These are phyloP conservation scores for Mycena maculata DNA, from an alignment of 768 basidiomycete species.

Conservation along the genomic window DNA sequence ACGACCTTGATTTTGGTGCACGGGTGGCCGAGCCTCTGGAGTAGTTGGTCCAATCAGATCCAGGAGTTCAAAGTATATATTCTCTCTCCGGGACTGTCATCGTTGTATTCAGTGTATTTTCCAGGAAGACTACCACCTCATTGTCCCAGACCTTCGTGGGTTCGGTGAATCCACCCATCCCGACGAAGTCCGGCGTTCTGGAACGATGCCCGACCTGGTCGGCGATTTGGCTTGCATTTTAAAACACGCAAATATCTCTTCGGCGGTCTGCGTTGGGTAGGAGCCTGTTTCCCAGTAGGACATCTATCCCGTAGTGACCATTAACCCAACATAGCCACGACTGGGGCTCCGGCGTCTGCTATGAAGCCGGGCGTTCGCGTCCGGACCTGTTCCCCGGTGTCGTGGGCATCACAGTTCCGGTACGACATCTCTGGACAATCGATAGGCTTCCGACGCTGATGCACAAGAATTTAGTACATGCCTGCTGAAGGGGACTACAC, in stretches of 20 bases:
- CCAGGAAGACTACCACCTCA: constrained; percentile 69
- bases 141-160: constrained; percentile 75
- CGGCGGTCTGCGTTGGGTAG: constrained; percentile 74
- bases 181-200: constrained; percentile 68
- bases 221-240: constrained; percentile 75
- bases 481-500: constrained; percentile 61
- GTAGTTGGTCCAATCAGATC: constrained; percentile 79
- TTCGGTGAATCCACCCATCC: constrained; percentile 78
- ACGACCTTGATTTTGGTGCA: too few species aligned
- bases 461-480: constrained; percentile 62
- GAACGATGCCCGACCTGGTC: constrained; percentile 69
- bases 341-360: constrained; percentile 78
- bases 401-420: constrained; percentile 70
- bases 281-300: constrained; percentile 23
- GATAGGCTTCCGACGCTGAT: constrained; percentile 8
- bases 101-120: background rate
- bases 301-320: background rate
- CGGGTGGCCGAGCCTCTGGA: constrained; percentile 86
- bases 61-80: constrained; percentile 67
- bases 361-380: constrained; percentile 73
- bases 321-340: constrained; percentile 65
- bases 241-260: constrained; percentile 57
- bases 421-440: constrained; percentile 52
- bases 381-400: constrained; percentile 74
- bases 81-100: background rate